Percentiles rank a stretch among this genome's conserved stretches.
Evolutionary conservation across 2,329 filamentous ascomycete species (phyloP).

Genomic region (Aspergillus fischeri): DNA sequence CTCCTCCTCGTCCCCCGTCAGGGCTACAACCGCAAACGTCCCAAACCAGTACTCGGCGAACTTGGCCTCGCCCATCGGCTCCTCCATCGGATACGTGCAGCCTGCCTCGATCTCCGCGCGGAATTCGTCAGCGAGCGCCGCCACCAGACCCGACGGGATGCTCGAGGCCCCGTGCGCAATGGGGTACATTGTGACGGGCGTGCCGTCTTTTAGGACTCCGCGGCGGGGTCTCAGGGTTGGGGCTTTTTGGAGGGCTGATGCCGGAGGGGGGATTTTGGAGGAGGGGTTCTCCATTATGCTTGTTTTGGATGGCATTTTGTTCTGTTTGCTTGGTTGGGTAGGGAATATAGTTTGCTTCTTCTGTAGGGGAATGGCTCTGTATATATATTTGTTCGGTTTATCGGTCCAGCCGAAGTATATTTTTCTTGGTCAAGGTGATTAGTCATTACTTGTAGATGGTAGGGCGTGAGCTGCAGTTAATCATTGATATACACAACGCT

Average conservation of each 20-base stretch:
- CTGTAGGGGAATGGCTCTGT: background rate
- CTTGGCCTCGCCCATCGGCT: conserved; percentile 24
- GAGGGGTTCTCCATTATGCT: conserved; percentile 33
- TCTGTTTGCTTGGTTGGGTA: conserved; percentile 2
- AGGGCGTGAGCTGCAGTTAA: conserved; percentile 10
- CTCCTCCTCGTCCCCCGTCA: conserved; percentile 13
- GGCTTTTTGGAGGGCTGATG: conserved; percentile 14
- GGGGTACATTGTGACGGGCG: conserved; percentile 27
- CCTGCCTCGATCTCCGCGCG: conserved; percentile 32
- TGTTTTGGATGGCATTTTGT: conserved; percentile 29
- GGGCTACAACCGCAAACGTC: conserved; percentile 33
- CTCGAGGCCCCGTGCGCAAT: conserved; percentile 18
- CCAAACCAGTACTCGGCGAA: conserved; percentile 39
- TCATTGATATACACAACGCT: background rate
- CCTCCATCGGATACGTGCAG: conserved; percentile 38
- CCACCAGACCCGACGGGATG: conserved; percentile 22
- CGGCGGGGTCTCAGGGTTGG: conserved; percentile 20
- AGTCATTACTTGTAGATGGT: conserved; percentile 10
- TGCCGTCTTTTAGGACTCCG: conserved; percentile 21
- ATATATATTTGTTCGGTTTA: background rate
- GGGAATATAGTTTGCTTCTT: background rate
- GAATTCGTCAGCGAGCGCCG: conserved; percentile 31
- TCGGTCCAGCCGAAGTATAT: background rate
- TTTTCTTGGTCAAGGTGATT: background rate
- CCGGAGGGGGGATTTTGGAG: conserved; percentile 24